phyloP scores from a whole-genome alignment of 768 basidiomycete species.

The Psilocybe cyanescens region DNA sequence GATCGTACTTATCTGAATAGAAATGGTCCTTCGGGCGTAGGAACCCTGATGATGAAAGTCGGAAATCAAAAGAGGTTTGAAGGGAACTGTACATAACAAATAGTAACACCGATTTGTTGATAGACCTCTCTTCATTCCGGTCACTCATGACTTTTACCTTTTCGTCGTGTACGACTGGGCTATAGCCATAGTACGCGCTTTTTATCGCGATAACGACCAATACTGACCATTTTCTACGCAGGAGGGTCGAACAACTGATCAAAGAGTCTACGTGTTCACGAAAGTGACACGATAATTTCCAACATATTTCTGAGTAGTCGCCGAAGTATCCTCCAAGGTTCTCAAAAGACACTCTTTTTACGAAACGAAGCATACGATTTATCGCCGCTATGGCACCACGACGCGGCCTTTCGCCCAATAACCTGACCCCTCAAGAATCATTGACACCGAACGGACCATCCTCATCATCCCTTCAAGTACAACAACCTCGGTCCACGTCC shows the following conservation, averaged over 20 bases:
- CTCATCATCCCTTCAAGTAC: slow-evolving; percentile 32
- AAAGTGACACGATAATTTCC: slow-evolving; percentile 14
- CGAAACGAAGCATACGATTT: slow-evolving; percentile 11
- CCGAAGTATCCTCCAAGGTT: background rate
- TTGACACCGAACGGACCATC: slow-evolving; percentile 28
- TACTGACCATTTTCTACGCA: background rate
- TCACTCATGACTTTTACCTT: slow-evolving; percentile 22
- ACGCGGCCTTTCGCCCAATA: slow-evolving; percentile 44
- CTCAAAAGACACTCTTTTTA: slow-evolving; percentile 7
- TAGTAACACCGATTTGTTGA: slow-evolving; percentile 23
- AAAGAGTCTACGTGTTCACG: slow-evolving; percentile 7
- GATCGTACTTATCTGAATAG: slow-evolving; percentile 12
- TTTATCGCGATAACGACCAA: slow-evolving; percentile 1
- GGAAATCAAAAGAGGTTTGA: slow-evolving; percentile 14
- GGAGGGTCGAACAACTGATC: background rate
- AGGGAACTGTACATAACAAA: slow-evolving; percentile 13
- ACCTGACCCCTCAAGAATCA: slow-evolving; percentile 26
- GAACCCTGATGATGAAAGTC: slow-evolving; percentile 8
- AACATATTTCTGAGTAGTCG: background rate
- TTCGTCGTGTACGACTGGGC: slow-evolving; percentile 18
- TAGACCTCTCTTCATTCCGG: slow-evolving; percentile 21
- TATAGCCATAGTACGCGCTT: slow-evolving; percentile 17
- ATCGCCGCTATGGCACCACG: slow-evolving; percentile 49
- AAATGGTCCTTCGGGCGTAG: slow-evolving; percentile 11
- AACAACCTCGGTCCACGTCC: slow-evolving; percentile 62